A percentile compares a stretch with the other conserved stretches of the same genome.
Conservation (phyloP, 345 rosid genomes). For the Rhizophora mangle region DNA sequence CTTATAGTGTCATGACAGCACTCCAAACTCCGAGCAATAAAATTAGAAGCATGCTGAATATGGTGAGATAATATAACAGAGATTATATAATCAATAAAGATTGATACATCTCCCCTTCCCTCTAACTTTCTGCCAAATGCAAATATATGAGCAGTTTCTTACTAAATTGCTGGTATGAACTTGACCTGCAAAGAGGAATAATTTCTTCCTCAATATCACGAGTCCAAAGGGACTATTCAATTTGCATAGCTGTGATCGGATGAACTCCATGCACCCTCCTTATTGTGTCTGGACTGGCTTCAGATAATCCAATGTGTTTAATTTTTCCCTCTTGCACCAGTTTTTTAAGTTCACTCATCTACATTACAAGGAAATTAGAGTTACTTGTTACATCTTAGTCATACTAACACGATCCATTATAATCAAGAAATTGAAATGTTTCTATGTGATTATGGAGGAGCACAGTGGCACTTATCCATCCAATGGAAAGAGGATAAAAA, state of each 20-base stretch:
- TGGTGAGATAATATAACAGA: too few relatives aligned
- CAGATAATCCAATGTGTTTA: conserved; percentile 51
- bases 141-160: background rate
- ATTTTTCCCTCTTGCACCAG: conserved; percentile 58
- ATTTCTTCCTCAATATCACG: conserved; percentile 61
- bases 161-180: background rate
- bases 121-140: background rate
- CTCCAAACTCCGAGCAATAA: background rate
- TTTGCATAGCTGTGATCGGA: conserved; percentile 56
- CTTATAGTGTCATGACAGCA: conserved; percentile 9
- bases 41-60: background rate
- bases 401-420: background rate
- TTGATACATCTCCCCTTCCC: too few relatives aligned
- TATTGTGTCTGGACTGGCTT: conserved; percentile 57
- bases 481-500: background rate
- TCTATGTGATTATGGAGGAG: background rate
- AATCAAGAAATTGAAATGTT: background rate
- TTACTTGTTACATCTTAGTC: background rate
- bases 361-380: conserved; percentile 1
- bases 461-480: background rate
- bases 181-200: conserved; percentile 45
- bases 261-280: conserved; percentile 62
- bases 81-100: background rate
- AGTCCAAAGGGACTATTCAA: conserved; percentile 66
- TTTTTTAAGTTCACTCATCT: conserved; percentile 59